Conservation (phyloP, 139 green algal species). For the Pleodorina starrii region DNA sequence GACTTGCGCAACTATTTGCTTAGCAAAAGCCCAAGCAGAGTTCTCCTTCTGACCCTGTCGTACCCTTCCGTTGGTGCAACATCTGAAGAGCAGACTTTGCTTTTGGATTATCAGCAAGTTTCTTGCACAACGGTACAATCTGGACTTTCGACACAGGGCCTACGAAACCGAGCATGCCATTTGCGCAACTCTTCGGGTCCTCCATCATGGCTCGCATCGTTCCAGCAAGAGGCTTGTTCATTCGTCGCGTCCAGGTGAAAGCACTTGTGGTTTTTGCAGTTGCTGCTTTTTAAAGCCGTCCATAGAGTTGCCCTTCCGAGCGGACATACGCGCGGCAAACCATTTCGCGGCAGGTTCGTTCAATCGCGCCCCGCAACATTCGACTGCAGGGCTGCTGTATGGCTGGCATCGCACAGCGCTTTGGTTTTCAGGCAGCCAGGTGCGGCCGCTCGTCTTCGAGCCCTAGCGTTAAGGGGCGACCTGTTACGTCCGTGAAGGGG, state of each 20-base stretch:
- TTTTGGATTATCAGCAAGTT: too few species aligned
- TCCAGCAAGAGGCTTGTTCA: not conserved
- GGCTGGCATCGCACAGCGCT: not conserved
- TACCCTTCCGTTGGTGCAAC: too few species aligned
- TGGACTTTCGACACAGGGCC: too few species aligned
- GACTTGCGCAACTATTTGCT: too few species aligned
- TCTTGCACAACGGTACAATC: too few species aligned
- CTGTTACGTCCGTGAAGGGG: too few species aligned
- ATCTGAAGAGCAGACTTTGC: too few species aligned
- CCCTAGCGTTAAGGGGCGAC: not conserved
- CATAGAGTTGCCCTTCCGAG: too few species aligned
- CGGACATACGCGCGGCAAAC: not conserved
- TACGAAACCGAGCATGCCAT: not conserved
- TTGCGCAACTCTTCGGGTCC: not conserved
- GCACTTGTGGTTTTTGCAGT: too few species aligned
- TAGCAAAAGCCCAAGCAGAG: too few species aligned
- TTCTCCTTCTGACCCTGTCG: too few species aligned
- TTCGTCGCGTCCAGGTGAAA: not conserved
- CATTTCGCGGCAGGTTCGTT: not conserved
- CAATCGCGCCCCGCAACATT: not conserved
- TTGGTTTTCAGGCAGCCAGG: not conserved
- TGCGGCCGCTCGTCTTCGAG: not conserved
- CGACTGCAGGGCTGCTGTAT: not conserved
- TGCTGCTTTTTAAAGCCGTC: too few species aligned
- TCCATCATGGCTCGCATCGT: not conserved